These are phyloP conservation scores for sorghum (Sorghum bicolor) DNA, from an alignment of 176 grass and related monocot genomes.

Conservation along the genomic window DNA sequence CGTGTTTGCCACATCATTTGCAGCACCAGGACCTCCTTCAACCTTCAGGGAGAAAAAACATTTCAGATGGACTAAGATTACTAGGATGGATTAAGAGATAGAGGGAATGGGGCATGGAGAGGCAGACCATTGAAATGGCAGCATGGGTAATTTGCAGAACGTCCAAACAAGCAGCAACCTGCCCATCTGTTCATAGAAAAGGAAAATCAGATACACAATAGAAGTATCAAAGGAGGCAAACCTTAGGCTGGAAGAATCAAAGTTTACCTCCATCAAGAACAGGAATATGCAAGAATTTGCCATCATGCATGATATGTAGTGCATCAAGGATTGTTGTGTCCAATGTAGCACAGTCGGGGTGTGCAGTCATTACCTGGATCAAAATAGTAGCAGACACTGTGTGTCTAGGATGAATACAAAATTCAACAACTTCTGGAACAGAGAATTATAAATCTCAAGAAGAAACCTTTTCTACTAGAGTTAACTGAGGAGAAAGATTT, in stretches of 20 bases:
- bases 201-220: conserved; percentile 20
- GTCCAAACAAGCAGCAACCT: conserved; percentile 85
- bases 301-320: conserved; percentile 88
- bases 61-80: conserved; percentile 9
- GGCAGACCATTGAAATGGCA: conserved; percentile 82
- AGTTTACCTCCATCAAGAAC: conserved; percentile 81
- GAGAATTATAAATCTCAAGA: conserved; percentile 13
- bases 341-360: conserved; percentile 76
- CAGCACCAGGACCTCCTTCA: conserved; percentile 66
- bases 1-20: conserved; percentile 78
- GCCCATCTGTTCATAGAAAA: conserved; percentile 51
- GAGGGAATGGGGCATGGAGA: background rate
- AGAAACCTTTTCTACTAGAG: conserved; percentile 93
- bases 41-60: conserved; percentile 39
- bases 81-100: background rate
- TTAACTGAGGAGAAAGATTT: conserved; percentile 88
- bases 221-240: conserved; percentile 6
- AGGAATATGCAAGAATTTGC: conserved; percentile 97
- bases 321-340: conserved; percentile 93
- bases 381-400: conserved; percentile 26
- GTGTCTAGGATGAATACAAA: conserved; percentile 26
- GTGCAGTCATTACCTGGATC: conserved; percentile 79
- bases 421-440: background rate
- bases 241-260: background rate
- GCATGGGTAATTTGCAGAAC: conserved; percentile 97